phyloP scores from a whole-genome alignment of 2,329 filamentous ascomycete genomes.

The Stachybotrys chartarum region DNA sequence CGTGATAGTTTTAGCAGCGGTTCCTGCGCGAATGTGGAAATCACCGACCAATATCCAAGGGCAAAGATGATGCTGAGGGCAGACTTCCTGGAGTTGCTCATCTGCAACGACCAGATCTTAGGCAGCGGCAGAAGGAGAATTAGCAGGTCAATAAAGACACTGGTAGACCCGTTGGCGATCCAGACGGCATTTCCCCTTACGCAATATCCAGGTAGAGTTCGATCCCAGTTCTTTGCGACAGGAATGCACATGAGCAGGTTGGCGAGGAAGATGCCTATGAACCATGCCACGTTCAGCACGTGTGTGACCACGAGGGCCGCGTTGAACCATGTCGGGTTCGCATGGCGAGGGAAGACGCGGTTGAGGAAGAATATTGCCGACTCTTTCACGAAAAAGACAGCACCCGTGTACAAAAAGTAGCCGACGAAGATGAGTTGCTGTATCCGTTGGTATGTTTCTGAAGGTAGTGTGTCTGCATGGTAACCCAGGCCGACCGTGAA shows the following conservation, averaged over 20 bases:
- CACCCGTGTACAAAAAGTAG: not conserved
- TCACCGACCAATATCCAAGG: not conserved
- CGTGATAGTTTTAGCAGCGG: not conserved
- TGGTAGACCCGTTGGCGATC: not conserved
- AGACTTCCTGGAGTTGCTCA: not conserved
- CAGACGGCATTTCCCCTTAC: not conserved
- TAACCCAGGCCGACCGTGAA: not conserved
- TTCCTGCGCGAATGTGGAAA: not conserved
- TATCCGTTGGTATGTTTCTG: not conserved
- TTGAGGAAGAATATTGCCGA: slow-evolving; percentile 1
- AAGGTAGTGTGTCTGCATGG: not conserved
- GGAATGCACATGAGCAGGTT: slow-evolving; percentile 1
- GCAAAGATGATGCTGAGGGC: not conserved
- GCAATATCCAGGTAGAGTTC: not conserved
- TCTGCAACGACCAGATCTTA: not conserved
- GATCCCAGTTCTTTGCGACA: slow-evolving; percentile 2
- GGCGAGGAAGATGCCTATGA: not conserved
- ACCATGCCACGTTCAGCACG: slow-evolving; percentile 1
- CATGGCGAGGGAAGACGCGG: not conserved
- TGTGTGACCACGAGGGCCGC: not conserved
- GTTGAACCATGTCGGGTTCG: slow-evolving; percentile 1
- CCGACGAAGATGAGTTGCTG: not conserved
- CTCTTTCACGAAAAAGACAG: not conserved
- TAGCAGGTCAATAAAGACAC: not conserved
- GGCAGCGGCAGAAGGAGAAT: not conserved